Evolutionary conservation across 208 protist genomes (phyloP), one percentile per base, ranked within the genome.

Genomic region (Leishmania arabica): DNA sequence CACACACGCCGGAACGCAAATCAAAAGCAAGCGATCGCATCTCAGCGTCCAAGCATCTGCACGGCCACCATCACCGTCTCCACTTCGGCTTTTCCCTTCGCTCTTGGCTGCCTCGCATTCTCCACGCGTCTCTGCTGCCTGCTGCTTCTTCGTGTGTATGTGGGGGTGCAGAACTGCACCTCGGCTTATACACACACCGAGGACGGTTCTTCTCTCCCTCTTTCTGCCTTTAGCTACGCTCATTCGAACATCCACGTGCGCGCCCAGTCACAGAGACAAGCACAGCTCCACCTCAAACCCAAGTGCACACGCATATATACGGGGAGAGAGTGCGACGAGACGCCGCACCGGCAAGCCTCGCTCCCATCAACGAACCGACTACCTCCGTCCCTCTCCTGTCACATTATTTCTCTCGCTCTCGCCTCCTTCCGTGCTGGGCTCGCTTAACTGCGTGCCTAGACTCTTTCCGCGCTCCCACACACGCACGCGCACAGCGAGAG

Each of bases 71-170:
- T 71, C 40, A 42, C 7, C 17, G 24, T 45, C 42, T 47, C 42
- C 42, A 45, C 42, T 45, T 45, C 42, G 42, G 42, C 42, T 7
- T 73, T 45, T 75, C 34, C 47, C n/a, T 56, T 47, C 53, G 15
- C 47, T 75, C 53, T 79, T 71, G 17, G 0, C 31, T 21, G 45
- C 34, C 69, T 71, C 62, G 27, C 54, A 24, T 34, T 34, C 37
- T 54, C n/a, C 13, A n/a, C 34, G 40, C 58, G 15, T 71, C 75
- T 6, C 8, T 31, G 34, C 45, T 47, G 58, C 19, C 54, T 24
- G 58, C 58, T 1, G 5, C 27, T 64, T 80, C 49, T 69, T 40
- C 58, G 54, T 84, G 51, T 82, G 73, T 62, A 11, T 54, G 47
- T 78, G n/a, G 74, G 64, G 17, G 54, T 49, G 21, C 0, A 19